Percentiles rank a stretch among this genome's conserved stretches.
Evolutionary conservation across 495 filamentous ascomycete species (phyloP).

Genomic region (Aspergillus cavernicola): DNA sequence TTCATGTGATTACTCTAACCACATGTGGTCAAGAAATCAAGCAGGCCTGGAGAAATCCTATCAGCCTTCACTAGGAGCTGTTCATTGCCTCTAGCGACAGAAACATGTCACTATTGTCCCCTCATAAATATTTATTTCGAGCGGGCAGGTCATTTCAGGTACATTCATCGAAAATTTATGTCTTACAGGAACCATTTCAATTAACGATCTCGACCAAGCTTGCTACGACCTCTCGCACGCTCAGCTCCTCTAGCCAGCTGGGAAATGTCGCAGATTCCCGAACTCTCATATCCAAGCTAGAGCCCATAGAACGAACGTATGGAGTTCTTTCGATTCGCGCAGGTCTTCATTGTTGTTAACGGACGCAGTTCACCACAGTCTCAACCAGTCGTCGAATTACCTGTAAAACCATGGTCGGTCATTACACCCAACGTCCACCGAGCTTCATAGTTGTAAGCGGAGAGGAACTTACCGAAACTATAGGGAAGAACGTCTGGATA

Average conservation of each 20-base stretch:
- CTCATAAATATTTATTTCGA: neutral
- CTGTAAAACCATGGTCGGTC: slow-evolving; percentile 15
- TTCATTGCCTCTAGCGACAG: neutral
- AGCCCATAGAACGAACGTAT: neutral
- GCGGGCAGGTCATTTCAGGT: slow-evolving; percentile 5
- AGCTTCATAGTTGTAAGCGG: neutral
- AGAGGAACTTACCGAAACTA: slow-evolving; percentile 11
- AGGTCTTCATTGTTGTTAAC: neutral
- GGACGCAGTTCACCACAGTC: neutral
- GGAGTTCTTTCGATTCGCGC: neutral
- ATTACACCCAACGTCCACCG: neutral
- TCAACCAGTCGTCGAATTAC: neutral
- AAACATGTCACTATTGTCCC: neutral
- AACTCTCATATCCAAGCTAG: neutral
- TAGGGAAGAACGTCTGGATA: slow-evolving; percentile 38
- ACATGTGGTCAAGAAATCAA: neutral
- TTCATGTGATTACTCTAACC: neutral
- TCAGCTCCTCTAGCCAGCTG: slow-evolving; percentile 2
- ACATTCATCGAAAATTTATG: neutral
- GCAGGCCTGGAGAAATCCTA: neutral
- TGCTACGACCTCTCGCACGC: neutral
- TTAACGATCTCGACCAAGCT: slow-evolving; percentile 3
- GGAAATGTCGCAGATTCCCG: neutral
- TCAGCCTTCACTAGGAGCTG: neutral
- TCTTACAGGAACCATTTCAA: neutral